These are phyloP conservation scores for Cercophora scortea DNA, from an alignment of 495 filamentous ascomycete species.

Conservation along the genomic window DNA sequence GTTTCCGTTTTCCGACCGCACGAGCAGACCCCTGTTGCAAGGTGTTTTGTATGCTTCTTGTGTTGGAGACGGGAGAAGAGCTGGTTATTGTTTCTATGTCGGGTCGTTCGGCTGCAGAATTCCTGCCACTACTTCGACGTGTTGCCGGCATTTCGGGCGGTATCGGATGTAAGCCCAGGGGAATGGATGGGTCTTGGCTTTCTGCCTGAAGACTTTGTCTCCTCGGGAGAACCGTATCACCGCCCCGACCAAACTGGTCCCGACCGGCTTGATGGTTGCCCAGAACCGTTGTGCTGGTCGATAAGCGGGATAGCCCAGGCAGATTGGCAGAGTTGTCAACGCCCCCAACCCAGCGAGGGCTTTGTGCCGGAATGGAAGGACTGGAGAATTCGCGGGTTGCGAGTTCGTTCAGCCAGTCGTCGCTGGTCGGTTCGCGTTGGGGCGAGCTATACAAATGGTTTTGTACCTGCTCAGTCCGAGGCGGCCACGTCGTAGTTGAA, in stretches of 20 bases:
- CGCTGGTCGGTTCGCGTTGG: constrained; percentile 13
- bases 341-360: neutral
- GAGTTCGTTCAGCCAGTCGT: constrained; percentile 24
- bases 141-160: neutral
- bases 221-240: neutral
- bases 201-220: too few relatives aligned
- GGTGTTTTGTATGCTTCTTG: neutral
- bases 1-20: neutral
- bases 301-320: neutral
- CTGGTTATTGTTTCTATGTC: too few relatives aligned
- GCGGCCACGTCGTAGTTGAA: neutral
- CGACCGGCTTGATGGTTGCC: neutral
- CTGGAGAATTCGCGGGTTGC: constrained; percentile 27
- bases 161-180: too few relatives aligned
- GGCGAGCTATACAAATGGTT: neutral
- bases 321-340: neutral
- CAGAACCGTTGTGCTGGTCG: neutral
- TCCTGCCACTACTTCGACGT: neutral
- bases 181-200: too few relatives aligned
- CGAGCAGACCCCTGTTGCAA: neutral
- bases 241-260: neutral
- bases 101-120: too few relatives aligned
- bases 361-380: constrained; percentile 19
- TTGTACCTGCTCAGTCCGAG: neutral
- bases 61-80: neutral